Conservation (phyloP, 768 basidiomycete genomes). For the Kwoniella heveanensis region DNA sequence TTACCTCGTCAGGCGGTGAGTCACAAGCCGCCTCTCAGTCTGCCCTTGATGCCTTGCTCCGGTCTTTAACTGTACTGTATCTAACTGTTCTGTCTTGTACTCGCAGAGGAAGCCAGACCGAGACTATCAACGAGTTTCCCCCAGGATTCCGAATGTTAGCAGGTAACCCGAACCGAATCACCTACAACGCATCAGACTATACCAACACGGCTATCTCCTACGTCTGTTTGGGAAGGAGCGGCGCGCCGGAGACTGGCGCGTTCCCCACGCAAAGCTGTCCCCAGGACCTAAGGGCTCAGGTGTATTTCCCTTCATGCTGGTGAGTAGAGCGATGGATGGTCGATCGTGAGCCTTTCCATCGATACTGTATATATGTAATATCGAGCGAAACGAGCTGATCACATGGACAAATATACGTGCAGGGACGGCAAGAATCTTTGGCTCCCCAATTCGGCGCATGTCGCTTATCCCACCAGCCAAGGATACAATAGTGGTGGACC, state of each 20-base stretch:
- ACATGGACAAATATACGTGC: no score
- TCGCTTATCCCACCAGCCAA: constrained; percentile 54
- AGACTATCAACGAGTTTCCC: constrained; percentile 51
- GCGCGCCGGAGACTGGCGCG: constrained; percentile 40
- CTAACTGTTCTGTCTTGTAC: background rate
- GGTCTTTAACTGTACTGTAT: no score
- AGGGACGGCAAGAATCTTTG: constrained; percentile 56
- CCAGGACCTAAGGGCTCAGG: constrained; percentile 44
- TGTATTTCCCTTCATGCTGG: constrained; percentile 1
- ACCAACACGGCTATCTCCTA: constrained; percentile 54
- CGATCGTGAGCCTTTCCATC: no score
- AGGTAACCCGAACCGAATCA: constrained; percentile 54
- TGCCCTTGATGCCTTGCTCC: no score
- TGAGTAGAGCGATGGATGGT: background rate
- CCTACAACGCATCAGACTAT: constrained; percentile 48
- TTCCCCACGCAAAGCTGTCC: constrained; percentile 57
- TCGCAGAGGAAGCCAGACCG: constrained; percentile 30
- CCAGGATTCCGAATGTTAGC: constrained; percentile 57
- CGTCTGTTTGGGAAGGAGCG: constrained; percentile 53
- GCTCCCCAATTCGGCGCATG: constrained; percentile 55
- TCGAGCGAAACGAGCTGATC: no score
- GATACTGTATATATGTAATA: no score
- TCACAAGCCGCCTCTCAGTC: background rate
- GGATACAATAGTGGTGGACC: constrained; percentile 46
- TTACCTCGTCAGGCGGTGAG: constrained; percentile 49